Conservation (phyloP, 129 eudicot genomes). For the Flaveria sonorensis region DNA sequence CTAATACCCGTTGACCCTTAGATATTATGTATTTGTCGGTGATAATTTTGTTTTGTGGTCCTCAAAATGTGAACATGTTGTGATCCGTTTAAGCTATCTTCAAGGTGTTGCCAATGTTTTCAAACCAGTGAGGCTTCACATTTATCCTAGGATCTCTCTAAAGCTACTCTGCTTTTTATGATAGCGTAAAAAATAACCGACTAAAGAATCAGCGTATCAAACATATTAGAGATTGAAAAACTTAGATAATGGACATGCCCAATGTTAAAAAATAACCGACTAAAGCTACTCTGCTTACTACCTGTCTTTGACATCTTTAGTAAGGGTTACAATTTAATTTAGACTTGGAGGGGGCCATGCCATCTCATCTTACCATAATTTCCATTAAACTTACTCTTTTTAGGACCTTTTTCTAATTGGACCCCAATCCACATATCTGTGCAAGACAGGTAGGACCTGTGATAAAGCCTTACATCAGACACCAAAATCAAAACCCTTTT, state of each 20-base stretch:
- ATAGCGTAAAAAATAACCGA: not conserved
- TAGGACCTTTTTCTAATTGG: slow-evolving; percentile 15
- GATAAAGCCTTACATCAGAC: not conserved
- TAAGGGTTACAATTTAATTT: no score
- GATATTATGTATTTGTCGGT: not conserved
- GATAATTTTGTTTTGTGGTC: not conserved
- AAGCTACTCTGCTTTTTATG: not conserved
- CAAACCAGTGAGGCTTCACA: not conserved
- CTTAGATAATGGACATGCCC: not conserved
- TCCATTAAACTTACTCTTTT: no score
- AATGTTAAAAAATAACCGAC: no score
- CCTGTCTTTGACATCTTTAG: no score
- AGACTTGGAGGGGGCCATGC: not conserved
- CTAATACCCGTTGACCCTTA: not conserved
- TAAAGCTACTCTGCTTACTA: no score
- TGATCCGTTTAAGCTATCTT: not conserved
- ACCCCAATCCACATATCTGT: slow-evolving; percentile 17
- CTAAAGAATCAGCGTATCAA: not conserved
- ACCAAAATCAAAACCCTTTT: slow-evolving; percentile 18
- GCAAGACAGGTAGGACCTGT: slow-evolving; percentile 45
- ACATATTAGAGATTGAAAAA: not conserved
- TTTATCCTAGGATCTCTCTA: not conserved
- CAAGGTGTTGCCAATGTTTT: not conserved
- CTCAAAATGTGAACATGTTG: not conserved
- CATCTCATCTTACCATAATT: slow-evolving; percentile 2